A percentile compares a stretch with the other conserved stretches of the same genome.
These are phyloP conservation scores for Malassezia restricta DNA, from an alignment of 1,284 basidiomycete genomes.

Conservation along the genomic window DNA sequence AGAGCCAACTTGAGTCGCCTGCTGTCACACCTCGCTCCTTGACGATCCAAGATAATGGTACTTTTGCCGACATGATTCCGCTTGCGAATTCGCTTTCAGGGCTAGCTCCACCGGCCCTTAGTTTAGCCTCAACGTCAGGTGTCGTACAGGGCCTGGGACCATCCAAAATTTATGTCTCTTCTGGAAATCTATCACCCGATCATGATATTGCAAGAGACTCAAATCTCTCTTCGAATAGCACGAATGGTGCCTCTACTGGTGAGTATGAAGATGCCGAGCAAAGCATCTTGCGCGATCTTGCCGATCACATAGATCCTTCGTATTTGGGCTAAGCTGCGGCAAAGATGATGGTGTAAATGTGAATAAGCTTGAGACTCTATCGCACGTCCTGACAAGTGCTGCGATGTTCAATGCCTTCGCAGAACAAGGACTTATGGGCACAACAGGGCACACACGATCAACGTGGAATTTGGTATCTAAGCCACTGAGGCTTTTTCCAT, in stretches of 20 bases:
- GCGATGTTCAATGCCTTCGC: background rate
- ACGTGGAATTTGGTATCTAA: too few relatives aligned
- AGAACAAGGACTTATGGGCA: too few relatives aligned
- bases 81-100: constrained; percentile 7
- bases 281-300: constrained; percentile 5
- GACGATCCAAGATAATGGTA: background rate
- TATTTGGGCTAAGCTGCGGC: constrained; percentile 10
- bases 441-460: too few relatives aligned
- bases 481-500: constrained; percentile 2
- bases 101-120: constrained; percentile 12
- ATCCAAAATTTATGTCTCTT: too few relatives aligned
- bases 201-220: constrained; percentile 17
- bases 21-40: background rate
- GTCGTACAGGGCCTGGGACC: constrained; percentile 3
- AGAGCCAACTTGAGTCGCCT: background rate
- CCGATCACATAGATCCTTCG: constrained; percentile 5
- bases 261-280: constrained; percentile 37
- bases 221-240: constrained; percentile 20
- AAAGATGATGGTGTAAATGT: background rate
- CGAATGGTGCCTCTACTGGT: constrained; percentile 17
- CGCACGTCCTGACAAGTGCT: background rate
- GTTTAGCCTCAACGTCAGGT: constrained; percentile 3
- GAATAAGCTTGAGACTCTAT: background rate
- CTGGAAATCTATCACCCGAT: constrained; percentile 16
- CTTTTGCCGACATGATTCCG: constrained; percentile 5